phyloP scores from a whole-genome alignment of 345 rosid species.

The Citrus trifoliata region DNA sequence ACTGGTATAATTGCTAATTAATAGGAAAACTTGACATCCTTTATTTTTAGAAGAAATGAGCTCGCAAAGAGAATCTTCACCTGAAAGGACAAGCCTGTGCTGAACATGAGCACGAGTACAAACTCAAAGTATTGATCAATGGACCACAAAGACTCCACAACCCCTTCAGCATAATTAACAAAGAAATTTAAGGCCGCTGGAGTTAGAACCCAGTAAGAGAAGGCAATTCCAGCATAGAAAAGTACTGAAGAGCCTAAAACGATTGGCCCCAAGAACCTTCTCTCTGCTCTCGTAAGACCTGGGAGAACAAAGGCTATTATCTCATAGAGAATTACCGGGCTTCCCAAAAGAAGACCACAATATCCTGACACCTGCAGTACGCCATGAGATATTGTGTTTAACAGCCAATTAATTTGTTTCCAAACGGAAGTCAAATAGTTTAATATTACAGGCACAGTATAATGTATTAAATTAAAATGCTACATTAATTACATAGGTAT shows the following conservation, averaged over 20 bases:
- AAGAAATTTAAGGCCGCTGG: slow-evolving; percentile 99
- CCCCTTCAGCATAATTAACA: slow-evolving; percentile 94
- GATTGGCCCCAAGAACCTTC: slow-evolving; percentile 90
- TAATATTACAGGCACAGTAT: not conserved
- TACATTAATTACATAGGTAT: not conserved
- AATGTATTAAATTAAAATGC: not conserved
- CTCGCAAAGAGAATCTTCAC: slow-evolving; percentile 33
- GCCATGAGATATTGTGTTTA: not conserved
- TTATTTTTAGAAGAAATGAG: not conserved
- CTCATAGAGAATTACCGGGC: slow-evolving; percentile 89
- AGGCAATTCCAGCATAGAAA: slow-evolving; percentile 77
- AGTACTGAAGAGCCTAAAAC: slow-evolving; percentile 90
- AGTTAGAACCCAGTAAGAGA: slow-evolving; percentile 80
- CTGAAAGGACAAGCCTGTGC: slow-evolving; percentile 98
- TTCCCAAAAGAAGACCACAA: slow-evolving; percentile 91
- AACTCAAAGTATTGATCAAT: slow-evolving; percentile 98
- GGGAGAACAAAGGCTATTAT: slow-evolving; percentile 96
- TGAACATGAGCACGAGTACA: slow-evolving; percentile 95
- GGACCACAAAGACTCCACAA: slow-evolving; percentile 94
- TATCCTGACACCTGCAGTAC: slow-evolving; percentile 87
- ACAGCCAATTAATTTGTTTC: not conserved
- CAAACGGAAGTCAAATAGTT: not conserved
- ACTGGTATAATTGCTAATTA: not conserved
- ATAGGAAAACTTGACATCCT: not conserved
- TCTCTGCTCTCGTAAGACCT: slow-evolving; percentile 85